These are phyloP conservation scores for Ichthyophthirius multifiliis DNA, from an alignment of 169 alveolate genomes.

Conservation along the genomic window DNA sequence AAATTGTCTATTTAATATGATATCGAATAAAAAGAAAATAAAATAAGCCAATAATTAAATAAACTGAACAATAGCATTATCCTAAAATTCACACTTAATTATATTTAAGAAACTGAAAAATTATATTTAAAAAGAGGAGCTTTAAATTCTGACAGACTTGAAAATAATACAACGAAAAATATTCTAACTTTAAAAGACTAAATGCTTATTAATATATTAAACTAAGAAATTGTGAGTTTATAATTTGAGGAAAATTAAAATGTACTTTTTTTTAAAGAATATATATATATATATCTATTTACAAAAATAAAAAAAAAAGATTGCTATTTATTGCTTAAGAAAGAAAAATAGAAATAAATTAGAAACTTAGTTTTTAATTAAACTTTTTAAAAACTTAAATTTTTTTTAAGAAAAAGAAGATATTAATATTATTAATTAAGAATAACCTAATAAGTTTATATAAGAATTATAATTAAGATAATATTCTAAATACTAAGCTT, in stretches of 20 bases:
- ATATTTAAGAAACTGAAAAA: no score
- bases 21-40: no score
- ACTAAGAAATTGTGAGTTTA: neutral
- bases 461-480: neutral
- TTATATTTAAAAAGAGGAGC: no score
- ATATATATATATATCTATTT: neutral
- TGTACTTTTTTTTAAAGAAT: neutral
- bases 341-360: neutral
- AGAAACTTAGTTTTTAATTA: neutral
- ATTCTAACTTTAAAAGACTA: no score
- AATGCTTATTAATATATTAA: neutral
- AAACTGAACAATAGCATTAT: no score
- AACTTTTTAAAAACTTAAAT: neutral
- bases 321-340: neutral
- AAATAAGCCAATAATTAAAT: no score
- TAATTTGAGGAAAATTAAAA: constrained; percentile 1
- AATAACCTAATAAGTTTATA: neutral
- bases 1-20: no score
- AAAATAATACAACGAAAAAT: no score
- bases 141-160: no score
- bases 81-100: no score
- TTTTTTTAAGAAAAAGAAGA: neutral
- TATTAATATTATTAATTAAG: no score
- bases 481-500: neutral
- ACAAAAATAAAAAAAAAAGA: neutral